These are phyloP conservation scores for Discostella pseudostelligera DNA, from an alignment of 108 stramenopile genomes.

Conservation along the genomic window DNA sequence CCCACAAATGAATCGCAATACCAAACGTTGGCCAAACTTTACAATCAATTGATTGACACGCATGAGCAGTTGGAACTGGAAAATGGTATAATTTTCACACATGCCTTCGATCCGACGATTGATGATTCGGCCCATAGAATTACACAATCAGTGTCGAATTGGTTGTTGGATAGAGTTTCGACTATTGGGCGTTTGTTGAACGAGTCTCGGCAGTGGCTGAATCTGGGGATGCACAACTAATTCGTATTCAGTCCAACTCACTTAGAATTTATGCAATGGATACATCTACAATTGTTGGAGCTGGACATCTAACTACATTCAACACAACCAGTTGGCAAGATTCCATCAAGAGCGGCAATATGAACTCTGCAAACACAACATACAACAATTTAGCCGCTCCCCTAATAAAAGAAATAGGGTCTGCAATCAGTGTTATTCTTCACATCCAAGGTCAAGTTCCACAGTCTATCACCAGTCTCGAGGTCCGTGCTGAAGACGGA, in stretches of 20 bases:
- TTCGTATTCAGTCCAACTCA: too few species aligned
- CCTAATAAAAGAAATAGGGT: conserved; percentile 20
- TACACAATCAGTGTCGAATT: conserved; percentile 39
- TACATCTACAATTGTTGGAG: too few species aligned
- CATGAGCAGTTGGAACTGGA: conserved; percentile 45
- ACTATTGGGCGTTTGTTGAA: conserved; percentile 11
- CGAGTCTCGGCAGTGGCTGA: background rate
- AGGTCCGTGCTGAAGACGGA: conserved; percentile 42
- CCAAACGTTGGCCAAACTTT: conserved; percentile 41
- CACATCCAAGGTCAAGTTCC: conserved; percentile 36
- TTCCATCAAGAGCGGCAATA: too few species aligned
- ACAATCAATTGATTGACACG: conserved; percentile 52
- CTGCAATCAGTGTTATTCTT: conserved; percentile 28
- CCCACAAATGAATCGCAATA: conserved; percentile 32
- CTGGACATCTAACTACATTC: too few species aligned
- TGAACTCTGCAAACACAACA: background rate
- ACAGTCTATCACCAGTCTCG: conserved; percentile 18
- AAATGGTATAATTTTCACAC: conserved; percentile 19
- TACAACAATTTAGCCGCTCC: background rate
- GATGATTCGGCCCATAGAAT: conserved; percentile 40
- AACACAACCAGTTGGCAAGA: too few species aligned
- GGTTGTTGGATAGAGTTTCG: conserved; percentile 41
- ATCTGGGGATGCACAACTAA: background rate
- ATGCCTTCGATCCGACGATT: conserved; percentile 43
- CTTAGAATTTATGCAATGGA: too few species aligned